Percentiles rank a stretch among this genome's conserved stretches.
These are phyloP conservation scores for Sugiyamaella neomexicana DNA, from an alignment of 1,139 yeast genomes.

Conservation along the genomic window DNA sequence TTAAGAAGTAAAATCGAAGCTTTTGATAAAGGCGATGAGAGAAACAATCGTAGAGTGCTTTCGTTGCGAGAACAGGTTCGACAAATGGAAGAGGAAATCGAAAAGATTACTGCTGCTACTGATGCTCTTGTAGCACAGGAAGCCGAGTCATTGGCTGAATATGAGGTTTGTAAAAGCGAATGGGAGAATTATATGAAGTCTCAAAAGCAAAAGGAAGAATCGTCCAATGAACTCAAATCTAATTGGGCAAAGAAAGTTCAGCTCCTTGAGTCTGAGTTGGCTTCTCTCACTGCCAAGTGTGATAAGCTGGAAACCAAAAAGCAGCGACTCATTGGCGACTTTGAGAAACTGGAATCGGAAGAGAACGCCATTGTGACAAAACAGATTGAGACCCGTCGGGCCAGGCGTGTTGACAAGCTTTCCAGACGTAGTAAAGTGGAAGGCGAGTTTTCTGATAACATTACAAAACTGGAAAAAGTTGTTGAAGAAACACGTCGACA, in stretches of 20 bases:
- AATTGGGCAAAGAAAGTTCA: slow-evolving; percentile 30
- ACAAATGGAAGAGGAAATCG: slow-evolving; percentile 39
- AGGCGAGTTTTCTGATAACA: slow-evolving; percentile 40
- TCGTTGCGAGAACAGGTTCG: slow-evolving; percentile 39
- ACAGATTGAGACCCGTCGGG: slow-evolving; percentile 25
- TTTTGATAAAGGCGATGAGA: slow-evolving; percentile 41
- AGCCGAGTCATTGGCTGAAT: slow-evolving; percentile 22
- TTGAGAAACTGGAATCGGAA: slow-evolving; percentile 28
- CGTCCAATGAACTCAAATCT: slow-evolving; percentile 24
- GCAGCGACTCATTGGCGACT: slow-evolving; percentile 27
- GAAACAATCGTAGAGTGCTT: slow-evolving; percentile 37
- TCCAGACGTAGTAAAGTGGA: slow-evolving; percentile 31
- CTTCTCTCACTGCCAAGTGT: slow-evolving; percentile 23
- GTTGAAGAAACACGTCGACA: slow-evolving; percentile 32
- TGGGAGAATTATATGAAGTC: slow-evolving; percentile 26
- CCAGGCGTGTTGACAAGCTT: slow-evolving; percentile 26
- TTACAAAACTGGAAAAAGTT: slow-evolving; percentile 39
- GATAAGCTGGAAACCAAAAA: slow-evolving; percentile 33
- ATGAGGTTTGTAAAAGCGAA: slow-evolving; percentile 24
- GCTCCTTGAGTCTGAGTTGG: slow-evolving; percentile 29
- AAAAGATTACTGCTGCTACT: slow-evolving; percentile 23
- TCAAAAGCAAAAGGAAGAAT: slow-evolving; percentile 25
- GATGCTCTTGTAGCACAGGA: slow-evolving; percentile 25
- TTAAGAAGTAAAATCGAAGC: slow-evolving; percentile 36
- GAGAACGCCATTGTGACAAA: slow-evolving; percentile 21